Base-by-base conservation (phyloP, 2,329 filamentous ascomycete genomes). In the Alternaria tenuissima region DNA sequence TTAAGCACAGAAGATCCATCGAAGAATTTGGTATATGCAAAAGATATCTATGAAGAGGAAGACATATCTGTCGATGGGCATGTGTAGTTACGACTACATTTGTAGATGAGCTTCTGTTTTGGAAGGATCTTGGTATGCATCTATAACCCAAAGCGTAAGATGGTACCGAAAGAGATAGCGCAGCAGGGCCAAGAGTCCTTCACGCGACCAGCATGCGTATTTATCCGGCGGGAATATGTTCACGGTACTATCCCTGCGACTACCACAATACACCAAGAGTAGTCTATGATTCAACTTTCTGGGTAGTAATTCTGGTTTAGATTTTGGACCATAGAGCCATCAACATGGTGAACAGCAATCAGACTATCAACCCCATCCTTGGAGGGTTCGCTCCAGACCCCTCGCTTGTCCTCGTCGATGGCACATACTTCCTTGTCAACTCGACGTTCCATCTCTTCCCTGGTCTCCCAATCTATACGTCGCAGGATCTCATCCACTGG, bases 371-470 rank as follows among this genome's bases (percentile, higher is more conserved):
- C 16, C 61, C 83, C 0, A 76, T 84, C 3, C 75, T 85, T 5
- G 80, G 81, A 1, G 83, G 83, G 2, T 84, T 80, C 73, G 78
- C 83, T 60, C 80, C 81, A 0, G 83, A 85, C 57, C 83, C 83
- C 0, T 80, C 76, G 1, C 80, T 80, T n/a, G 68, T 79, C 24
- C 73, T 78, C 28, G 70, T 83, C 20, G 68, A 72, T 14, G 69
- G 79, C n/a, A 81, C 79, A 6, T 85, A 83, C 65, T 84, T 82
- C 67, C 83, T 82, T 59, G 80, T 79, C 5, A 83, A 82, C 0
- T 86, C 84, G 0, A 83, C 81, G 0, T 86, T 86, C 61, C 79
- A 83, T 47, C 72, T 80, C 0, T 85, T 84, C 63, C 84, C 84
- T 0, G 83, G 83, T 1, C 67, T 85, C 3, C 83, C 83, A 0